phyloP scores from a whole-genome alignment of 345 rosid genomes.

The Arabis hirsuta region DNA sequence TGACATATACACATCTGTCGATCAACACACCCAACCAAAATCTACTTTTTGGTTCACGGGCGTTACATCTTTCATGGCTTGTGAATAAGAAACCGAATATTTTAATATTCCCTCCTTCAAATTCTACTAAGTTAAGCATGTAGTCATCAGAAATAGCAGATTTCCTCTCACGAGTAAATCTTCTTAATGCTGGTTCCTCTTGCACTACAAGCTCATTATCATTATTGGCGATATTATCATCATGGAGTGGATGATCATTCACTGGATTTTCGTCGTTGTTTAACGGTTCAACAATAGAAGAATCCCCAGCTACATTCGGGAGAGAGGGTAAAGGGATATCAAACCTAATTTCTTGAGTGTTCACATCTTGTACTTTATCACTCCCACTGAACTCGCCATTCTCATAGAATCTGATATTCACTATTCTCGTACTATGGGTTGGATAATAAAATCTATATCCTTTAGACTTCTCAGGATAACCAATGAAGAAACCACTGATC shows the following conservation, averaged over 20 bases:
- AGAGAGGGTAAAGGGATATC: neutral
- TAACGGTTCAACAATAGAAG: neutral
- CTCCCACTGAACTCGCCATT: conserved; percentile 6
- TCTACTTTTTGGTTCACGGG: no score
- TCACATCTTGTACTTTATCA: conserved; percentile 9
- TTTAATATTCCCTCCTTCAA: neutral
- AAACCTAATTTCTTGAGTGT: neutral
- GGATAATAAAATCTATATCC: neutral
- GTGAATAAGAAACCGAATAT: conserved; percentile 7
- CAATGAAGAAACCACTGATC: conserved; percentile 9
- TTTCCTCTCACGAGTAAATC: neutral
- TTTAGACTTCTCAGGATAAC: conserved; percentile 4
- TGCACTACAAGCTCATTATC: neutral
- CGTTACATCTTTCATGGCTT: conserved; percentile 19
- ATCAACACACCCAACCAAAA: no score
- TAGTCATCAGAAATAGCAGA: neutral
- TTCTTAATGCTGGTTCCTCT: conserved; percentile 11
- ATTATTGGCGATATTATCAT: neutral
- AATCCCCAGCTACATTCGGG: neutral
- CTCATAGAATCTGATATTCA: neutral
- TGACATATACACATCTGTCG: no score
- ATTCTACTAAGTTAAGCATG: neutral
- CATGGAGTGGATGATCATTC: no score
- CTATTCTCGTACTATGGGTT: neutral
- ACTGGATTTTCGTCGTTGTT: no score